Base-by-base conservation (phyloP, 2,329 filamentous ascomycete genomes). In the Trichocomaceae sp. region DNA sequence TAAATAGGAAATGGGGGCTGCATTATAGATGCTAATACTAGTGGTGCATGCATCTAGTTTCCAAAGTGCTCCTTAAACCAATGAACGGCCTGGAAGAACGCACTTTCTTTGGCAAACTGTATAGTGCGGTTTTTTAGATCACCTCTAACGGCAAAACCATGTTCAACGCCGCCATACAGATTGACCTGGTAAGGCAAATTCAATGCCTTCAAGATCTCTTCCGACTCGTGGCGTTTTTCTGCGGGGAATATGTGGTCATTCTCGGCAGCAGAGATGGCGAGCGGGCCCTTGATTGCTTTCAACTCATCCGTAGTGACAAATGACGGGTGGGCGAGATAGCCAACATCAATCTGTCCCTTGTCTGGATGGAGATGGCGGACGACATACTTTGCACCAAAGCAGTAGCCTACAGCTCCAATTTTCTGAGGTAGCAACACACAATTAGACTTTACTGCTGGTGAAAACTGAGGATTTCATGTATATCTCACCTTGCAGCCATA, bases 71-170 rank as follows among this genome's bases (percentile, higher is more conserved):
- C 75, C 58, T 87, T 78, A 58, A 91, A 88, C 87, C 87, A 91
- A 49, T 77, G 67, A 47, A 88, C 77, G 20, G 86, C 86, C 75
- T 90, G 87, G 57, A 78, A 61, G 65, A 90, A 90, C 2, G 87
- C 87, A 69, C 83, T 81, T 71, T 91, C 86, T 77, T 86, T 89
- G 20, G 86, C 84, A 62, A 79, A 90, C 64, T 77, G 80, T 61
- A 79, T 67, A 26, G 71, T 55, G 66, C 76, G 77, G 56, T 82
- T 76, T 50, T 63, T 75, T 8, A 76, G 50, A 65, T 90, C 84
- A 37, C 77, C 77, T 48, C 86, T 79, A 1, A 88, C 83, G 1
- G 83, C 75, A 61, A 90, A 92, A 20, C 87, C 87, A 68, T 91
- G 87, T 57, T 72, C 70, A 19, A 86, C 81, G 50, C 81, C 80